A percentile compares a stretch with the other conserved stretches of the same genome.
Conservation (phyloP, 257 asterid species). For the Nicotiana obtusifolia region DNA sequence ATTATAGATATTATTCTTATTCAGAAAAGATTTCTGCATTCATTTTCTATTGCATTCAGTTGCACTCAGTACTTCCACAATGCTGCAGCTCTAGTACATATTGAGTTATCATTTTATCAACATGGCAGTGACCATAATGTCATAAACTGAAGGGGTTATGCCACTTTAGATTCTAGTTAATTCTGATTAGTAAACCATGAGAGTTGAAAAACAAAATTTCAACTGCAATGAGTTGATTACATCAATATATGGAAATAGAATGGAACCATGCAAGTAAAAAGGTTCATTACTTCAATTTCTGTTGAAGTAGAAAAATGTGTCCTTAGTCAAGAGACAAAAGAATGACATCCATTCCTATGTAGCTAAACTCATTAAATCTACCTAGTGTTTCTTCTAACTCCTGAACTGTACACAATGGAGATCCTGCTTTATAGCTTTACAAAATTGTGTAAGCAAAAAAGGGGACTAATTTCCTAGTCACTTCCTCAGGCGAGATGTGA, state of each 20-base stretch:
- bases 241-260: not conserved
- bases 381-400: not conserved
- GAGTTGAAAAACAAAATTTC: not conserved
- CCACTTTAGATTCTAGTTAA: not conserved
- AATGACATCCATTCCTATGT: not conserved
- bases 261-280: not conserved
- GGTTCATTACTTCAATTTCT: not conserved
- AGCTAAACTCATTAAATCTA: not conserved
- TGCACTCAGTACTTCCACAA: not conserved
- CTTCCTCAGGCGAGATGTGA: constrained; percentile 25
- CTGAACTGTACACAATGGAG: not conserved
- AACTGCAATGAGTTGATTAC: not conserved
- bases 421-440: not conserved
- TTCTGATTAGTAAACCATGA: not conserved
- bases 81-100: not conserved
- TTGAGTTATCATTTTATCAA: not conserved
- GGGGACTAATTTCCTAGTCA: not conserved
- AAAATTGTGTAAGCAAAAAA: not conserved
- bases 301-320: not conserved
- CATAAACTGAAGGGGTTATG: not conserved
- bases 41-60: no score
- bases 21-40: not conserved
- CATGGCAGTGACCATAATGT: not conserved
- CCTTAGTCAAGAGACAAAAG: not conserved
- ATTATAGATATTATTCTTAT: not conserved